Base-by-base conservation (phyloP, 345 rosid genomes). In the Tarenaya hassleriana region DNA sequence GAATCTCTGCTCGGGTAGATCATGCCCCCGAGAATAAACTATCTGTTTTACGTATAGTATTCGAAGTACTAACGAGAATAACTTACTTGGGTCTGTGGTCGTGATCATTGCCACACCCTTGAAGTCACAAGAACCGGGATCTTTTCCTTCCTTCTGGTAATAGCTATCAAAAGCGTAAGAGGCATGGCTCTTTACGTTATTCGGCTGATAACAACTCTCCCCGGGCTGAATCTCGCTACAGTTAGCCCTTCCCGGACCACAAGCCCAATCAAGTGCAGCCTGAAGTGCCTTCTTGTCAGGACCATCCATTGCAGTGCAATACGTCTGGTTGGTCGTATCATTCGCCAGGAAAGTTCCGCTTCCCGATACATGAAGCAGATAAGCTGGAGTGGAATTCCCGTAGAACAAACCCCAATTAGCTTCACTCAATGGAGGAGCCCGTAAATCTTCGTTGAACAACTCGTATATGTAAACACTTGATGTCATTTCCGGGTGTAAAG, bases 221-320 rank as follows among this genome's bases (percentile, higher is more conserved):
- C 94, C 95, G 70, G 83, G 97, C 74, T 83, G 64, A 64, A 94
- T 33, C 7, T 61, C 60, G 0, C 94, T 76, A 73, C 99, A 94
- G 55, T 92, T 82, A n/a, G 83, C 95, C 69, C 77, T 88, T 48
- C 99, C 99, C 0, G 99, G 91, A n/a, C 99, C 99, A 39, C 99
- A 92, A 45, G 97, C 99, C 99, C 99, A 92, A 57, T 92, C 99
- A n/a, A 92, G 74, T 16, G 85, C 99, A 1, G 97, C 99, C 66
- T 92, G 99, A 47, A 92, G 79, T 97, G 82, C 79, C 81, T 94
- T 88, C 33, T 37, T 69, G 55, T 94, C 99, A 31, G 83, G 76
- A 34, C 80, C 82, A 11, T 81, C 82, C 67, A 75, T 82, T 0
- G 81, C 85, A 29, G 81, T 75, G 56, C 99, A 94, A 67, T 81